Evolutionary conservation across 371 early-diverging fungal species (phyloP), one percentile per base, ranked within the genome.

Genomic region (Mortierella sp.): DNA sequence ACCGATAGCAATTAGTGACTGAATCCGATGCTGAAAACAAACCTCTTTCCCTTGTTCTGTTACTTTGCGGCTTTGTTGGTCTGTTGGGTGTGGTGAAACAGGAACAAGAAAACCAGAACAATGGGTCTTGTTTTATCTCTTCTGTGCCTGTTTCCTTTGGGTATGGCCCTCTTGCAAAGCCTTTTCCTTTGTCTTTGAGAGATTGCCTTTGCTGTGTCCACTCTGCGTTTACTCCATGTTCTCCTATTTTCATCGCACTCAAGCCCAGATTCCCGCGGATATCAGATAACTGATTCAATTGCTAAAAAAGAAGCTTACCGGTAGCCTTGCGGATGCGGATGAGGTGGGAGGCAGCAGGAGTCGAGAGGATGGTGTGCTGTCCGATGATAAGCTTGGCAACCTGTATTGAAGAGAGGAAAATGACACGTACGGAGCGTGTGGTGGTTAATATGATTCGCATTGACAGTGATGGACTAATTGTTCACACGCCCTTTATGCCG

Each of bases 311-410:
- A 4, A 4, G n/a, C 79, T 46, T 88, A 91, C 92, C 97, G 16
- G 96, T 95, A 46, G 98, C 97, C 80, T 95, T 91, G 86, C 90
- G 91, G 83, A 96, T 95, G 77, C 98, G 94, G 83, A 99, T 99
- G 48, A 98, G 88, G 83, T 98, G 95, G 29, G 98, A 98, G 7
- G 95, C 98, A 54, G 99, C 99, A n/a, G 98, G 99, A 8, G 99
- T 99, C 10, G 98, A 98, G 58, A 99, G 89, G 79, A 99, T 98
- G 75, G 98, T 97, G 88, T 98, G 90, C 78, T 95, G 95, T 65
- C 98, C 99, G 74, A 99, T 94, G 75, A 98, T 95, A 78, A 99
- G 92, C 83, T 95, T 95, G 43, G 92, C 80, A 46, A 97, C 96
- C 96, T 95, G 41, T n/a, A n/a, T 43, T 58, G 27, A 65, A 76